Conservation (phyloP, 495 filamentous ascomycete species). For the Clavariopsis aquatica region DNA sequence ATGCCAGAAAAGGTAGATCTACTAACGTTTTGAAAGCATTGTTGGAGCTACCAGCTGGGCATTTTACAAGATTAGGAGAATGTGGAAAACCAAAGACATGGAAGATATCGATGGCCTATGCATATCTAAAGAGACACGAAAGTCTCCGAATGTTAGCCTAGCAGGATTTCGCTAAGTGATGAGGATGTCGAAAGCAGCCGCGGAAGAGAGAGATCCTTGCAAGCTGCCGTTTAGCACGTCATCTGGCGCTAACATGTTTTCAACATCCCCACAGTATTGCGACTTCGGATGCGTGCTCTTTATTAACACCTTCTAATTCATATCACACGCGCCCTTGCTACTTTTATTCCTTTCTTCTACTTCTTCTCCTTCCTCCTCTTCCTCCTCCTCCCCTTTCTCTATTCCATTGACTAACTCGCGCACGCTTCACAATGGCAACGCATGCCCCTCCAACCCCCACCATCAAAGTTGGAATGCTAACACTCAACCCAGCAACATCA, state of each 20-base stretch:
- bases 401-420: neutral
- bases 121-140: no score
- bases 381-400: neutral
- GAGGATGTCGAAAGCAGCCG: no score
- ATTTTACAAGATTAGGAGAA: neutral
- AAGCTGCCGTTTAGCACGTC: neutral
- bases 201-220: neutral
- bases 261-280: constrained; percentile 1
- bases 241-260: neutral
- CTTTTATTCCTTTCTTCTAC: neutral
- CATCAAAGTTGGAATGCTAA: constrained; percentile 1
- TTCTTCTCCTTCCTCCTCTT: neutral
- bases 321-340: neutral
- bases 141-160: no score
- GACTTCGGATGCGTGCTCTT: neutral
- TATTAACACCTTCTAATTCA: neutral
- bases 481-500: constrained; percentile 75
- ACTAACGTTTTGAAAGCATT: no score
- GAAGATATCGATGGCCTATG: no score
- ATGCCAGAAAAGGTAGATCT: no score
- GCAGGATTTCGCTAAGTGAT: no score
- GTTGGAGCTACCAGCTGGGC: no score
- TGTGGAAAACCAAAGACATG: neutral
- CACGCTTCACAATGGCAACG: constrained; percentile 34
- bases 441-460: constrained; percentile 19